A percentile compares a stretch with the other conserved stretches of the same genome.
Evolutionary conservation across 2,329 filamentous ascomycete genomes (phyloP).

Genomic region (Xylariaceae sp.): DNA sequence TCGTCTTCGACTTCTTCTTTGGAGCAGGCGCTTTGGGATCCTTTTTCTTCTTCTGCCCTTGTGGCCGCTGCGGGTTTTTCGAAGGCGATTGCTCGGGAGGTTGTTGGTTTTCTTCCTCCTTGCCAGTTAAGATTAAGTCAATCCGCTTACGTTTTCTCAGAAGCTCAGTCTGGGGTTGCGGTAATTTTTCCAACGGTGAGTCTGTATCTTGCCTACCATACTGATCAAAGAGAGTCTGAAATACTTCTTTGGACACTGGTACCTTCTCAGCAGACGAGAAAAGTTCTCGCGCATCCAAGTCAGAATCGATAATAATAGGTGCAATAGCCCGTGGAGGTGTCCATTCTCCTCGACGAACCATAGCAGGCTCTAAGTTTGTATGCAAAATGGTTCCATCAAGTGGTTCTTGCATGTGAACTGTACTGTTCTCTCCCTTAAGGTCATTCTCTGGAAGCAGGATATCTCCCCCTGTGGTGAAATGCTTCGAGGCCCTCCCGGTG

Average conservation of each 20-base stretch:
- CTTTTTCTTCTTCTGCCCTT: slow-evolving; percentile 37
- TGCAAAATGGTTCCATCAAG: not conserved
- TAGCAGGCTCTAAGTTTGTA: slow-evolving; percentile 50
- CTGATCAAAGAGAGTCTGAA: slow-evolving; percentile 51
- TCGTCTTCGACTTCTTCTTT: slow-evolving; percentile 75
- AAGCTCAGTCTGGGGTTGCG: slow-evolving; percentile 35
- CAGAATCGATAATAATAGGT: slow-evolving; percentile 38
- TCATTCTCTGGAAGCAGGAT: slow-evolving; percentile 13
- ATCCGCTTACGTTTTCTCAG: slow-evolving; percentile 63
- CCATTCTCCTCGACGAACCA: slow-evolving; percentile 66
- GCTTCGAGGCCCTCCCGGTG: slow-evolving; percentile 40
- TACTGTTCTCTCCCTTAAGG: not conserved
- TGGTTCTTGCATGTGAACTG: not conserved
- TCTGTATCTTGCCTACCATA: slow-evolving; percentile 46
- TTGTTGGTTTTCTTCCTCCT: slow-evolving; percentile 30
- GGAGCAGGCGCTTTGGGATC: slow-evolving; percentile 57
- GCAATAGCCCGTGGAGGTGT: slow-evolving; percentile 63
- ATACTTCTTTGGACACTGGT: slow-evolving; percentile 41
- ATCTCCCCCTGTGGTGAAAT: slow-evolving; percentile 29
- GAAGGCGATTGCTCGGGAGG: slow-evolving; percentile 40
- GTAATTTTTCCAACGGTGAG: slow-evolving; percentile 7
- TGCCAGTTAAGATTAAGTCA: slow-evolving; percentile 52
- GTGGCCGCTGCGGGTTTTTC: not conserved
- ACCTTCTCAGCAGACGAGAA: slow-evolving; percentile 35
- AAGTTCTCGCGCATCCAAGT: slow-evolving; percentile 42